Base-by-base conservation (phyloP, 2,329 filamentous ascomycete species). In the Neopestalotiopsis clavispora region DNA sequence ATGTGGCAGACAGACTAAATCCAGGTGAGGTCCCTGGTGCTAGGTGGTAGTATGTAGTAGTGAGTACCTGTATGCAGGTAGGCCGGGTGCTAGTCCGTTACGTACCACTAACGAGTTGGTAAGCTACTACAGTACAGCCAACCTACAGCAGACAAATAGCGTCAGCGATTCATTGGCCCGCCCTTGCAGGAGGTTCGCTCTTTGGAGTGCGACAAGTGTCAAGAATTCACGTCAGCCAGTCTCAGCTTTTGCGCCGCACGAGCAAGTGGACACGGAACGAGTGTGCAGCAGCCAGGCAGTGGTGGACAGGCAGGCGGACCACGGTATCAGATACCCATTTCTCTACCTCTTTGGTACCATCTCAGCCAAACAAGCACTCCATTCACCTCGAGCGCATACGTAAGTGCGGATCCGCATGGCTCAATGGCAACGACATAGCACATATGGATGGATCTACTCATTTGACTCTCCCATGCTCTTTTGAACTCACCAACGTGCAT, bases 191-290 rank as follows among this genome's bases (percentile, higher is more conserved):
- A 59, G 57, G 57, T 30, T 32, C 45, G 2, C 14, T 20, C 40
- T 17, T 32, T 6, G 40, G 20, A 38, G 63, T 45, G 65, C 65
- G 59, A 67, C 65, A 67, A 67, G 65, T 67, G 65, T 67, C 65
- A 67, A 60, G 56, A 67, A 60, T 20, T 52, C 45, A 52, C 45
- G 17, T 52, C 45, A 52, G 52, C 56, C 9, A 67, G 65, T 67
- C 65, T 67, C 65, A 67, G 65, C 65, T 60, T 58, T 59, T n/a
- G 65, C 65, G 30, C 56, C 65, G 32, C 52, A 59, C 34, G 10
- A 38, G 34, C 10, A 38, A 38, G 34, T 38, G 34, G 17, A 7
- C 52, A 57, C 52, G 7, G 23, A 28, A 7, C 17, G n/a, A 57
- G 52, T 57, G 23, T 28, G 34, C 34, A 38, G 34, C 34, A 38